Evolutionary conservation across 441 rosid genomes (phyloP).

Genomic region (Adansonia gregorii): DNA sequence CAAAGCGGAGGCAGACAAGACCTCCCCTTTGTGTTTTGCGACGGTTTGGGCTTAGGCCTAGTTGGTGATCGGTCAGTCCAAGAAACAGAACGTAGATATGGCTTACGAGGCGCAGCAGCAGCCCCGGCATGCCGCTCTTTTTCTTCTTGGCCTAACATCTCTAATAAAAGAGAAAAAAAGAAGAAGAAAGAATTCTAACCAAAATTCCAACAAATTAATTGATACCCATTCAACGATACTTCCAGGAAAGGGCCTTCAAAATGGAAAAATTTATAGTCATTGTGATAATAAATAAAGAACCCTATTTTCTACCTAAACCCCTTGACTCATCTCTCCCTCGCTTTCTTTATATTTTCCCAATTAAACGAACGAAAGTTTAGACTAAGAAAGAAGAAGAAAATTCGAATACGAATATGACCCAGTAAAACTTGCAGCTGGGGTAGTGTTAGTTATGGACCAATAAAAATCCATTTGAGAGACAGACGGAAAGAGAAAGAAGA

Average conservation of each 20-base stretch:
- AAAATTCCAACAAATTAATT: slow-evolving; percentile 29
- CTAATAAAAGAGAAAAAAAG: slow-evolving; percentile 25
- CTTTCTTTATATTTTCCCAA: background rate
- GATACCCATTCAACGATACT: slow-evolving; percentile 42
- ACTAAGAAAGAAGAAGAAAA: slow-evolving; percentile 40
- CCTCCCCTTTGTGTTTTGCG: slow-evolving; percentile 47
- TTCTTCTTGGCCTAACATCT: slow-evolving; percentile 57
- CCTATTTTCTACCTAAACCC: slow-evolving; percentile 44
- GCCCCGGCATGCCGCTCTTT: slow-evolving; percentile 42
- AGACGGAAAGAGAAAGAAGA: slow-evolving; percentile 18
- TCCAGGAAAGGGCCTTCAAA: slow-evolving; percentile 44
- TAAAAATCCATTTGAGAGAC: slow-evolving; percentile 24
- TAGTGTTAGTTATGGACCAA: background rate
- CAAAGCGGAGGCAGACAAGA: slow-evolving; percentile 66
- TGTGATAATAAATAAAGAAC: slow-evolving; percentile 34
- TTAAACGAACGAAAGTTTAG: background rate
- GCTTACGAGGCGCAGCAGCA: slow-evolving; percentile 35
- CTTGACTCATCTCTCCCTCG: slow-evolving; percentile 43
- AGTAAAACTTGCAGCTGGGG: slow-evolving; percentile 36
- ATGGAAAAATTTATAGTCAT: slow-evolving; percentile 28
- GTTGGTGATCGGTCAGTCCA: slow-evolving; percentile 69
- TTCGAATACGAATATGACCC: slow-evolving; percentile 51
- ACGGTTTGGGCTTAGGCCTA: slow-evolving; percentile 48
- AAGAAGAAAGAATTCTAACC: background rate
- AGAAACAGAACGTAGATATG: slow-evolving; percentile 61